These are phyloP conservation scores for Aspergillus clavatus DNA, from an alignment of 2,329 filamentous ascomycete genomes.

Conservation along the genomic window DNA sequence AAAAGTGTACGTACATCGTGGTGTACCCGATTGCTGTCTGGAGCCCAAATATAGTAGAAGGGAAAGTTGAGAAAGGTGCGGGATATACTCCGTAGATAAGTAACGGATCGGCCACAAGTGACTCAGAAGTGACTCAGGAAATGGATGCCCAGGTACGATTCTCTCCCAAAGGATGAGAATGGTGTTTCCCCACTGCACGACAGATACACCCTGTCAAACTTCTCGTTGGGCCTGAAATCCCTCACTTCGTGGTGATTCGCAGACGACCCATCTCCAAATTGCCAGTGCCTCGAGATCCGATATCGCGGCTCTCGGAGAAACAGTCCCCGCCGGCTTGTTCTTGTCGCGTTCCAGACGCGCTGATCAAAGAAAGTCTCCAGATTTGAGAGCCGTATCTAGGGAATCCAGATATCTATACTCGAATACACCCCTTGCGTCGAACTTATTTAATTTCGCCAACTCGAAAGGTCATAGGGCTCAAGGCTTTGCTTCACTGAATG, in stretches of 20 bases:
- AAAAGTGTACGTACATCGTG: background rate
- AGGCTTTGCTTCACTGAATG: slow-evolving; percentile 19
- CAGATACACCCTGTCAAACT: background rate
- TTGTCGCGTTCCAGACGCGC: slow-evolving; percentile 18
- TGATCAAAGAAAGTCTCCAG: slow-evolving; percentile 9
- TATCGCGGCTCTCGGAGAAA: slow-evolving; percentile 32
- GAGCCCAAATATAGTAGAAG: background rate
- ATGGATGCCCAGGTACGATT: background rate
- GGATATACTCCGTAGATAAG: background rate
- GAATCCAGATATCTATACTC: slow-evolving; percentile 13
- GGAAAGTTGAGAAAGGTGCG: background rate
- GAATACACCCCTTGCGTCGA: slow-evolving; percentile 23
- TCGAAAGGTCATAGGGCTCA: background rate
- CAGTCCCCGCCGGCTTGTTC: slow-evolving; percentile 14
- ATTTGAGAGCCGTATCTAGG: no score
- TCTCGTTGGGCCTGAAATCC: background rate
- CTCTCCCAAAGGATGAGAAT: background rate
- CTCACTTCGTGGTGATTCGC: background rate
- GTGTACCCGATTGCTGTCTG: background rate
- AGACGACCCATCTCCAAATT: background rate
- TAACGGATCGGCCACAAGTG: background rate
- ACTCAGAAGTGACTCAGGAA: slow-evolving; percentile 5
- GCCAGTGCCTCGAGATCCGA: slow-evolving; percentile 9
- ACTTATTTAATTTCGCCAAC: slow-evolving; percentile 3
- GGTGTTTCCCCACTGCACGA: background rate